Conservation (phyloP, 2,329 filamentous ascomycete species). For the Fusarium sp. region DNA sequence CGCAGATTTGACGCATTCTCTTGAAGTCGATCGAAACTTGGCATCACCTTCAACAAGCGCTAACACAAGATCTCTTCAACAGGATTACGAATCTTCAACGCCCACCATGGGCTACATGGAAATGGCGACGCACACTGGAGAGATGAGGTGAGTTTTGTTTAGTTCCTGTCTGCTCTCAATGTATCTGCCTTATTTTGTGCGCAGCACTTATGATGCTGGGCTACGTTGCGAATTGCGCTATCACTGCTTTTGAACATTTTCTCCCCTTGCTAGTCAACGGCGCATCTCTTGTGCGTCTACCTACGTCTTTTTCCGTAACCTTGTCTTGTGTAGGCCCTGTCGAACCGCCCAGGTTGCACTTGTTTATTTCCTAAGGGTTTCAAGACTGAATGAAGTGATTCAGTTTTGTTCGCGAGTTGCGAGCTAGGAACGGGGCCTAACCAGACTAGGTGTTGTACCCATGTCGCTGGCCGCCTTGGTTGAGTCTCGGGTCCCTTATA, state of each 20-base stretch:
- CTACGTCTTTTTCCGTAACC: neutral
- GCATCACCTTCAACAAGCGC: slow-evolving; percentile 21
- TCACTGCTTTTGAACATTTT: neutral
- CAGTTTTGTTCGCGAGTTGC: slow-evolving; percentile 31
- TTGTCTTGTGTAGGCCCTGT: slow-evolving; percentile 1
- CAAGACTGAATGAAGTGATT: slow-evolving; percentile 18
- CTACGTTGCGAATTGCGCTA: neutral
- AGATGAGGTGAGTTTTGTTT: slow-evolving; percentile 62
- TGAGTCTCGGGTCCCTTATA: slow-evolving; percentile 14
- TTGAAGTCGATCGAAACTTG: slow-evolving; percentile 14
- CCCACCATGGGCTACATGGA: slow-evolving; percentile 64
- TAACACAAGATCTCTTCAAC: slow-evolving; percentile 46
- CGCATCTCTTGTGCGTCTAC: neutral
- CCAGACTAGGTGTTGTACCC: slow-evolving; percentile 15
- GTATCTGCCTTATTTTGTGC: slow-evolving; percentile 1
- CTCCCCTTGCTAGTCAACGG: neutral
- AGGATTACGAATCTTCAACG: slow-evolving; percentile 66
- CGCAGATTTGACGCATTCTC: slow-evolving; percentile 6
- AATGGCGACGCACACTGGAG: slow-evolving; percentile 57
- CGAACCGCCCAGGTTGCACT: slow-evolving; percentile 1
- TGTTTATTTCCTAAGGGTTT: slow-evolving; percentile 2
- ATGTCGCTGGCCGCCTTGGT: slow-evolving; percentile 26
- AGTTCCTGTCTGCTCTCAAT: slow-evolving; percentile 30
- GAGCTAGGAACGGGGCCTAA: slow-evolving; percentile 23
- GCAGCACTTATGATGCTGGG: neutral